Percentiles rank a stretch among this genome's conserved stretches.
Conservation (phyloP, 805 yeast species). For the Komagataella pseudopastoris region DNA sequence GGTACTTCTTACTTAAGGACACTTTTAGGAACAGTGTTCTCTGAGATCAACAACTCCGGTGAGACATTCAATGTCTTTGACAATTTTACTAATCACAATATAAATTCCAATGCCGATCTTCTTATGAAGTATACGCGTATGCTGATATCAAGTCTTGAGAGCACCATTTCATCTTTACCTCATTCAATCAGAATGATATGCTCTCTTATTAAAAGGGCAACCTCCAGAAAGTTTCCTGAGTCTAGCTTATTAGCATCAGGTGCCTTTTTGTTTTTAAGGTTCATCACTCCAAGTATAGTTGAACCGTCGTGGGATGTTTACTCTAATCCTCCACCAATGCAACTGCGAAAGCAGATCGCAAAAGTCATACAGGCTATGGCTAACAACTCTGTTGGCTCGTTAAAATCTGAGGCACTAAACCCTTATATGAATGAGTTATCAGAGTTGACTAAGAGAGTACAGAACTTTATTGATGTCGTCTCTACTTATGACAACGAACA, state of each 20-base stretch:
- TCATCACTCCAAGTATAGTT: slow-evolving; percentile 81
- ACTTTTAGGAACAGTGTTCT: neutral
- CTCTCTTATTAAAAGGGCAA: slow-evolving; percentile 42
- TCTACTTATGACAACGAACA: neutral
- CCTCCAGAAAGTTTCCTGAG: slow-evolving; percentile 49
- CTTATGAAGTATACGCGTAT: slow-evolving; percentile 27
- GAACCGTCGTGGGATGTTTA: slow-evolving; percentile 52
- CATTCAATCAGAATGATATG: slow-evolving; percentile 61
- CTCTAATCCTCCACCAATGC: neutral
- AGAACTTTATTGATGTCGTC: neutral
- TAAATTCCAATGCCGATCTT: slow-evolving; percentile 24
- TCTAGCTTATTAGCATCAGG: slow-evolving; percentile 67
- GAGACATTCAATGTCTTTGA: slow-evolving; percentile 1
- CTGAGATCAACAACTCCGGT: slow-evolving; percentile 1
- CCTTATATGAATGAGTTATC: neutral
- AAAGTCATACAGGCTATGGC: slow-evolving; percentile 80
- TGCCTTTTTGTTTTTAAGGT: slow-evolving; percentile 70
- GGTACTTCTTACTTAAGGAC: neutral
- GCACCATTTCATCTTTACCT: slow-evolving; percentile 29
- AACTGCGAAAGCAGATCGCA: slow-evolving; percentile 36
- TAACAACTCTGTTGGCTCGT: slow-evolving; percentile 53
- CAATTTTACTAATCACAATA: slow-evolving; percentile 16
- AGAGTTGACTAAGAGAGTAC: neutral
- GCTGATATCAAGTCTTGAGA: neutral
- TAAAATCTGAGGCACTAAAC: neutral